Conservation (phyloP, 768 basidiomycete genomes). For the Arthromyces matolae region DNA sequence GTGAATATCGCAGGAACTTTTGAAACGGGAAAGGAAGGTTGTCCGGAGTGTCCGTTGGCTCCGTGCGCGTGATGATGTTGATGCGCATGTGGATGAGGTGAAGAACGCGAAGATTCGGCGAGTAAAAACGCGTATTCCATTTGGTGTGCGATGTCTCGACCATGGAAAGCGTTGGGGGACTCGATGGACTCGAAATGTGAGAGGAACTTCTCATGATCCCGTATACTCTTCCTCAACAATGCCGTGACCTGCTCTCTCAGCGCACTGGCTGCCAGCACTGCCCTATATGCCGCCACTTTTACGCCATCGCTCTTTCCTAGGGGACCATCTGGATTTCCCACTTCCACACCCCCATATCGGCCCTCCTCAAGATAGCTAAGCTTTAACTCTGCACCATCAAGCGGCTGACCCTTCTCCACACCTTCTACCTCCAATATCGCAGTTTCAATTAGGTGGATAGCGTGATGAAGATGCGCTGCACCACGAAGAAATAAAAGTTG, state of each 20-base stretch:
- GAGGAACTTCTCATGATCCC: constrained; percentile 84
- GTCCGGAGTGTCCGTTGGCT: constrained; percentile 11
- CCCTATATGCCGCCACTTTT: constrained; percentile 64
- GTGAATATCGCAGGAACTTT: constrained; percentile 66
- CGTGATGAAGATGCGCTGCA: constrained; percentile 79
- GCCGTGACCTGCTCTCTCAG: constrained; percentile 59
- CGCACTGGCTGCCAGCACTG: constrained; percentile 46
- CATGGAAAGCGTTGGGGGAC: constrained; percentile 27
- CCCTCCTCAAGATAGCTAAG: constrained; percentile 74
- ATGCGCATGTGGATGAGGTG: no score
- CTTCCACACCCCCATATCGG: constrained; percentile 79
- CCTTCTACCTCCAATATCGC: constrained; percentile 70
- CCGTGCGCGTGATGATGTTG: no score
- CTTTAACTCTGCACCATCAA: constrained; percentile 73
- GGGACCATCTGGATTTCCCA: constrained; percentile 78
- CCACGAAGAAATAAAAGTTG: constrained; percentile 83
- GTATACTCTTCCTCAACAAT: constrained; percentile 69
- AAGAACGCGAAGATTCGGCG: constrained; percentile 65
- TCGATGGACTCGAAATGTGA: constrained; percentile 79
- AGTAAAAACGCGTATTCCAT: constrained; percentile 67
- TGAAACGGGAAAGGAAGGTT: constrained; percentile 30
- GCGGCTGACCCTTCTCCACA: constrained; percentile 51
- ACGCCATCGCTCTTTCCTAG: constrained; percentile 54
- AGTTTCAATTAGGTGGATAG: constrained; percentile 68
- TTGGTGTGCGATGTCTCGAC: constrained; percentile 46